Percentiles rank a stretch among this genome's conserved stretches.
phyloP scores from a whole-genome alignment of 2,329 filamentous ascomycete genomes.

The Alternaria arbusti region DNA sequence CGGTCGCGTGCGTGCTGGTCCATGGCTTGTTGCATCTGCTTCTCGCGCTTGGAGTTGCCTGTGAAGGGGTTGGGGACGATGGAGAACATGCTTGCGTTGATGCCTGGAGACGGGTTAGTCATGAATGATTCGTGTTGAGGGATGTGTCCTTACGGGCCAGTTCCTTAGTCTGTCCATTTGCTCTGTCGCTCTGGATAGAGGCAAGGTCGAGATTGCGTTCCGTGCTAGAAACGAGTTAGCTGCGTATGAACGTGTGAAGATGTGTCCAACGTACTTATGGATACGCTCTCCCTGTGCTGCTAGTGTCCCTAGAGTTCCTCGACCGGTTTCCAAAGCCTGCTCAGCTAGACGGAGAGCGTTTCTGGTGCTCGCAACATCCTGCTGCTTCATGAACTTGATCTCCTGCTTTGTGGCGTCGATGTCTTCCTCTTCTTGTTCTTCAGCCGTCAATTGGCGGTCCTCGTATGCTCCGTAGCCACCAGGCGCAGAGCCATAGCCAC shows the following conservation, averaged over 20 bases:
- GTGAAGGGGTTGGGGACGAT: conserved; percentile 71
- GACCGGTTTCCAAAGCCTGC: conserved; percentile 73
- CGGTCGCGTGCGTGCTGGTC: conserved; percentile 67
- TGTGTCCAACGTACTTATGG: conserved; percentile 30
- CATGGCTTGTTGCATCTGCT: conserved; percentile 65
- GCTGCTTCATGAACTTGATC: conserved; percentile 75
- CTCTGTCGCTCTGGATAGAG: conserved; percentile 76
- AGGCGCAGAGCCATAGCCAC: conserved; percentile 28
- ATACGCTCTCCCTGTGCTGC: conserved; percentile 47
- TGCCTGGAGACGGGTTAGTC: conserved; percentile 40
- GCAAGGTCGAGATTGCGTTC: conserved; percentile 84
- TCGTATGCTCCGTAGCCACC: conserved; percentile 62
- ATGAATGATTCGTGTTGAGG: too few relatives aligned
- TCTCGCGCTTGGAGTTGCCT: conserved; percentile 61
- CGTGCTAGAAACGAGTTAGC: conserved; percentile 43
- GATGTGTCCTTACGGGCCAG: conserved; percentile 64
- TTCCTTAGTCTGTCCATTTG: conserved; percentile 81
- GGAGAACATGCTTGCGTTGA: conserved; percentile 92
- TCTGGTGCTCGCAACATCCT: conserved; percentile 72
- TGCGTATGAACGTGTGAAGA: too few relatives aligned
- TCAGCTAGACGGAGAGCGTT: conserved; percentile 69
- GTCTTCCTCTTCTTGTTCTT: conserved; percentile 76
- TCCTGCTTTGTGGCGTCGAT: conserved; percentile 75
- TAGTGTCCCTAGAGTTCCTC: conserved; percentile 46
- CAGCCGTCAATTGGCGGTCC: conserved; percentile 79